Evolutionary conservation across 2,329 filamentous ascomycete species (phyloP), one percentile per base, ranked within the genome.

Genomic region (Aspergillus pseudonomiae): DNA sequence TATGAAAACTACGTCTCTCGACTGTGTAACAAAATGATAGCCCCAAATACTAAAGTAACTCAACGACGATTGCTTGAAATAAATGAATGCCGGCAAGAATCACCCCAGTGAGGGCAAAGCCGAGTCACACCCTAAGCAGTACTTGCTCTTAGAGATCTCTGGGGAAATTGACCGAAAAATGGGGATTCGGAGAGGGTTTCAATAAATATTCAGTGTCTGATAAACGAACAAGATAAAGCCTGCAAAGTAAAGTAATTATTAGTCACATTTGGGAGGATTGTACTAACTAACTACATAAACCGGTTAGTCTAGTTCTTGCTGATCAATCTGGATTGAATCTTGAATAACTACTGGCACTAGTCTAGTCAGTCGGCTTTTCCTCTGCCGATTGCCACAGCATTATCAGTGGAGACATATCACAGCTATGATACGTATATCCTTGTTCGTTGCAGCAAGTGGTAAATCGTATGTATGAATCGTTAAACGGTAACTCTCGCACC

Each of bases 331-430:
- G 28, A 46, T n/a, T 54, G 21, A 24, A 36, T 54, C 30, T 2
- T 26, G 14, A 30, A n/a, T 57, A 16, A 6, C 16, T 14, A 12
- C 14, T 24, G 26, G 48, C 11, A 19, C 26, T 32, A 10, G 19
- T 12, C 28, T 54, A 14, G 19, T 54, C 30, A 14, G 19, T 54
- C 30, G 30, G 28, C 52, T 36, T 36, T 24, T 5, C 26, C 50
- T 53, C 28, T 12, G 16, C 50, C 50, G 50, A 53, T 53, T 53
- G 50, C 50, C 52, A 54, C 52, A 30, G 52, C 28, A 19, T 41
- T n/a, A 41, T 54, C 52, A 54, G 30, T 36, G 32, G 32, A 34
- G 30, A 34, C 30, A 2, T 14, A 30, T 19, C 12, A 46, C 12
- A 45, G 4, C 10, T n/a, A 45, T n/a, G 10, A 21, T 45, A 45